Evolutionary conservation across 495 filamentous ascomycete genomes (phyloP), one percentile per base, ranked within the genome.

Genomic region (Friedmanniomyces endolithicus): DNA sequence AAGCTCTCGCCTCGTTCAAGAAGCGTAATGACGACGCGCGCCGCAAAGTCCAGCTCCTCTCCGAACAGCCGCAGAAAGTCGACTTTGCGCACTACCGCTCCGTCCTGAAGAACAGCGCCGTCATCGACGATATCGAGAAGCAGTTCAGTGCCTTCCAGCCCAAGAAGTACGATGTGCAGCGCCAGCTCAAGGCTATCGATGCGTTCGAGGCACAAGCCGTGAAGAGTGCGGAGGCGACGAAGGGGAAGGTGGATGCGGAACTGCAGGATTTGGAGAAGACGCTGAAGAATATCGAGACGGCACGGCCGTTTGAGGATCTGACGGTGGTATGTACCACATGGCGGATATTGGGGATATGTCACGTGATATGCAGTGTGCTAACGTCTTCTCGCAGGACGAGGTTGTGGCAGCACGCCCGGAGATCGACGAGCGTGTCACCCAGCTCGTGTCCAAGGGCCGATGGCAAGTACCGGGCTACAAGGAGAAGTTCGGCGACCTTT

Each of bases 21-120:
- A 90, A 94, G 82, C 92, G 94, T 74, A 96, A 97, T 78, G 94
- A 99, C 63, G 90, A 97, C 67, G 90, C 87, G 68, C 90, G 92
- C 74, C 90, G 94, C 74, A 90, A 88, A 74, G 76, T 97, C 33
- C 77, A 79, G 68, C 52, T 80, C 41, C 86, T 97, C 40, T 79
- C 78, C 46, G 85, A 92, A 66, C 80, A 83, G 64, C 77, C 90
- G 48, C 84, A 86, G 68, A 75, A 78, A 29, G 77, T 99, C 72
- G 89, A 99, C 80, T 96, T 97, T 75, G 70, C 80, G 58, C 78
- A 88, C 71, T 99, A 96, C 87, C 90, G 92, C 74, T 71, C 74
- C 66, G 65, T 83, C 61, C 84, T 99, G 60, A 95, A 94, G 79
- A 97, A 99, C 85, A 80, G 83, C 73, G 82, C 86, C 67, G 75